These are phyloP conservation scores for Phytophthora tubulina DNA, from an alignment of 352 stramenopile genomes.

Conservation along the genomic window DNA sequence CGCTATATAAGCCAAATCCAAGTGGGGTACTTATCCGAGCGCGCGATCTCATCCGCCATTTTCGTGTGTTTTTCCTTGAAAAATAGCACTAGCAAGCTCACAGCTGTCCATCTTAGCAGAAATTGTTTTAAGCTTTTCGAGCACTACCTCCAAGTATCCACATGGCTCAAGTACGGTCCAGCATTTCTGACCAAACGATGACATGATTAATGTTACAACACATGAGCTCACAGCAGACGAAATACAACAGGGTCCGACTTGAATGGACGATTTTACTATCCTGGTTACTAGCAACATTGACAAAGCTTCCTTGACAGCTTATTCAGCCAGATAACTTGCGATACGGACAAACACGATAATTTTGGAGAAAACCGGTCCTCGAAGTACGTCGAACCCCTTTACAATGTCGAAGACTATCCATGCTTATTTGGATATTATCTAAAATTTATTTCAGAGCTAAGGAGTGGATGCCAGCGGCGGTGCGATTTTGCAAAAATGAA, in stretches of 20 bases:
- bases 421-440: not conserved
- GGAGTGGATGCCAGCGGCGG: too few species aligned
- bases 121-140: slow-evolving; percentile 5
- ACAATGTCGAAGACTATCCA: not conserved
- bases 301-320: not conserved
- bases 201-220: not conserved
- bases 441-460: too few species aligned
- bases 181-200: not conserved
- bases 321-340: not conserved
- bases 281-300: slow-evolving; percentile 11
- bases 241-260: not conserved
- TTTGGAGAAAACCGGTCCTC: not conserved
- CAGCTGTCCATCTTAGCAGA: not conserved
- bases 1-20: not conserved
- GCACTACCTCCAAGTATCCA: not conserved
- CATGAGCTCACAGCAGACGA: not conserved
- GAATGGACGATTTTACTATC: not conserved
- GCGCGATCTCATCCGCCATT: not conserved
- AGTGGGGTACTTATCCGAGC: not conserved
- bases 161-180: not conserved
- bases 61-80: slow-evolving; percentile 3
- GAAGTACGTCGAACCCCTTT: not conserved
- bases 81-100: not conserved
- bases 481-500: too few species aligned
- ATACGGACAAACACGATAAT: not conserved